Conservation (phyloP, 2,329 filamentous ascomycete genomes). For the Epichloe aotearoae region DNA sequence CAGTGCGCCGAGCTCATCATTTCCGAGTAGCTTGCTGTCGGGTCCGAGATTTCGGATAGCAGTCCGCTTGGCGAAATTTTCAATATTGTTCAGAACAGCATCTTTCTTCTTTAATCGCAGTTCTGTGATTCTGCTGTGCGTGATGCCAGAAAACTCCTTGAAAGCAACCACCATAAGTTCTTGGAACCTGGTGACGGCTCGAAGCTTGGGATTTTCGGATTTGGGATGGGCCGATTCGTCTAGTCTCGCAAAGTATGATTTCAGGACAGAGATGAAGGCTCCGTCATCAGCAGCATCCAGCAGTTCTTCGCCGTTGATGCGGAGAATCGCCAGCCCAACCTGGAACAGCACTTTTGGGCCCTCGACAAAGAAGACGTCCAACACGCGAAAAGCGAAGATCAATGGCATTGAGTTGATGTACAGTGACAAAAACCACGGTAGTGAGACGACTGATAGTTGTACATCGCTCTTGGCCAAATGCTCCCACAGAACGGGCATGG, state of each 20-base stretch:
- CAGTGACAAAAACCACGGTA: constrained; percentile 94
- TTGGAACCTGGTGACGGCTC: constrained; percentile 90
- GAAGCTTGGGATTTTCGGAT: constrained; percentile 86
- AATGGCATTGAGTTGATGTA: constrained; percentile 99
- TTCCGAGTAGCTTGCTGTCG: constrained; percentile 80
- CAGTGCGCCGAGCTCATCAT: constrained; percentile 74
- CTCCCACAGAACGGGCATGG: constrained; percentile 97
- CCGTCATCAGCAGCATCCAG: constrained; percentile 89
- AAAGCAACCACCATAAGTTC: constrained; percentile 99
- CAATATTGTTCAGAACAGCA: constrained; percentile 86
- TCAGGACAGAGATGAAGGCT: constrained; percentile 90
- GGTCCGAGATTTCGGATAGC: constrained; percentile 91
- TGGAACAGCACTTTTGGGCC: constrained; percentile 96
- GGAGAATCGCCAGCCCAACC: constrained; percentile 87
- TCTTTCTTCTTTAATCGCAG: constrained; percentile 87
- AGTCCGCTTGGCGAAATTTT: constrained; percentile 92
- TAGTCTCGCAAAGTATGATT: constrained; percentile 82
- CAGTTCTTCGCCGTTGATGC: constrained; percentile 93
- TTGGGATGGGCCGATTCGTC: constrained; percentile 94
- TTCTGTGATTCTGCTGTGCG: constrained; percentile 82
- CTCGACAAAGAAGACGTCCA: constrained; percentile 97
- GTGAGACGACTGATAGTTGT: constrained; percentile 89
- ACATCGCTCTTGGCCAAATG: constrained; percentile 95
- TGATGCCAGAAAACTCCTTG: constrained; percentile 94
- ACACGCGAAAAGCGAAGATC: constrained; percentile 88